Conservation (phyloP, 805 yeast species). For the Diddensiella transvaalensis region DNA sequence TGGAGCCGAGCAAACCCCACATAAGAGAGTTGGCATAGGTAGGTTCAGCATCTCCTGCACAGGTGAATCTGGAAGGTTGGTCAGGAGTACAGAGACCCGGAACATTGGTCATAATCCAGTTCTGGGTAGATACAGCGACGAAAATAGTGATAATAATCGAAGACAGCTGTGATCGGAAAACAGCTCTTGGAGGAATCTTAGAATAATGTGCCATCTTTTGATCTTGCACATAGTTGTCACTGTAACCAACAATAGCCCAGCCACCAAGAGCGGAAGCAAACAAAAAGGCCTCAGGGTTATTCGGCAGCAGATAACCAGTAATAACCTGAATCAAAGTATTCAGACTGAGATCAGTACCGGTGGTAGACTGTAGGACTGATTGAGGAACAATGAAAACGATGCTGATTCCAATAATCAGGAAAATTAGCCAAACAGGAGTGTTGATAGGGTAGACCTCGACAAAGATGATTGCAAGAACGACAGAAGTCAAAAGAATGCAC, state of each 20-base stretch:
- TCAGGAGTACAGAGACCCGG: slow-evolving; percentile 29
- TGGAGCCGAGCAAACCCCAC: slow-evolving; percentile 47
- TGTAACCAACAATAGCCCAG: slow-evolving; percentile 52
- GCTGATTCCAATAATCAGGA: slow-evolving; percentile 53
- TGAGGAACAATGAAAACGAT: slow-evolving; percentile 58
- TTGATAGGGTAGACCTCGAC: slow-evolving; percentile 23
- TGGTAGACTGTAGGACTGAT: slow-evolving; percentile 57
- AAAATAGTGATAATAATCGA: slow-evolving; percentile 27
- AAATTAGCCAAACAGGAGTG: slow-evolving; percentile 49
- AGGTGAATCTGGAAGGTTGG: slow-evolving; percentile 33
- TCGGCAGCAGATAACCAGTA: slow-evolving; percentile 64
- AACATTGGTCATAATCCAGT: slow-evolving; percentile 33
- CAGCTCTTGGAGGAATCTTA: slow-evolving; percentile 25
- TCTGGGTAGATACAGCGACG: slow-evolving; percentile 31
- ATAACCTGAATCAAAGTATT: slow-evolving; percentile 61
- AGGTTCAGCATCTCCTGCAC: slow-evolving; percentile 40
- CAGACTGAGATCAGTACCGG: slow-evolving; percentile 55
- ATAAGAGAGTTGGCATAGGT: slow-evolving; percentile 44
- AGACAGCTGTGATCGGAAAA: slow-evolving; percentile 27
- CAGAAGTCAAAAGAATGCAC: slow-evolving; percentile 42
- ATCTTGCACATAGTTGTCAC: slow-evolving; percentile 51
- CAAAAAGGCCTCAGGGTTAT: slow-evolving; percentile 54
- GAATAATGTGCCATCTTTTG: slow-evolving; percentile 60
- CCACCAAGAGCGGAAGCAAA: slow-evolving; percentile 50
- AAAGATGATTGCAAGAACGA: slow-evolving; percentile 26